Evolutionary conservation across 169 alveolate species (phyloP), one percentile per base, ranked within the genome.

Genomic region (Plasmodium vivax): DNA sequence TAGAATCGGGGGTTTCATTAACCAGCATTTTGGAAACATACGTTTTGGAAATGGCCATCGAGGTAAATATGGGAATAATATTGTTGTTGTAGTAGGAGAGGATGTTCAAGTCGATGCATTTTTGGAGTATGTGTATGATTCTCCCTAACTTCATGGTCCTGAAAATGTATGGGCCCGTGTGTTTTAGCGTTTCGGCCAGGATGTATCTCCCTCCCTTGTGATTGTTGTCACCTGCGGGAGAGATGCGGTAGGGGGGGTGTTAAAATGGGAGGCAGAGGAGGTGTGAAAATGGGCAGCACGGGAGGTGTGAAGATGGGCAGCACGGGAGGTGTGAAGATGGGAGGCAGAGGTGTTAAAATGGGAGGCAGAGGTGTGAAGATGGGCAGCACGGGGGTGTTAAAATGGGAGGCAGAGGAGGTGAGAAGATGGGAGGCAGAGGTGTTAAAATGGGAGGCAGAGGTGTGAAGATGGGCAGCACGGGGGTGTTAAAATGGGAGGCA

Each of bases 201-300:
- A 96, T 93, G 56, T 96, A 96, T 68, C 97, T 92, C 8, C 97
- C 97, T 19, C 97, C 96, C 73, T 83, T 83, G 85, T 94, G 73
- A 51, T 54, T 58, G 51, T 93, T 93, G 74, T 85, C 93, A 32
- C 58, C 93, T 85, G 45, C 12, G 8, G 34, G 30, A 85, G 19
- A 19, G 38, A 23, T 38, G 73, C 23, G 32, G 73, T 12, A 62
- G 36, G 41, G 23, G 51, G 19, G 8, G 36, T 9, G 16, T 3
- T 8, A 32, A 74, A 74, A 74, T 32, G 36, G 27, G 16, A 5
- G 45, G 3, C 2, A 36, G 3, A 36, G 32, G 19, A 2, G n/a
- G n/a, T n/a, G 30, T 58, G 2, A 16, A 12, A n/a, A 58, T 41
- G 10, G 51, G 51, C 0, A 0, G 27, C 0, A 23, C 0, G 0